Evolutionary conservation across 768 basidiomycete genomes (phyloP), one percentile per base, ranked within the genome.

Genomic region (Ramaria sp.): DNA sequence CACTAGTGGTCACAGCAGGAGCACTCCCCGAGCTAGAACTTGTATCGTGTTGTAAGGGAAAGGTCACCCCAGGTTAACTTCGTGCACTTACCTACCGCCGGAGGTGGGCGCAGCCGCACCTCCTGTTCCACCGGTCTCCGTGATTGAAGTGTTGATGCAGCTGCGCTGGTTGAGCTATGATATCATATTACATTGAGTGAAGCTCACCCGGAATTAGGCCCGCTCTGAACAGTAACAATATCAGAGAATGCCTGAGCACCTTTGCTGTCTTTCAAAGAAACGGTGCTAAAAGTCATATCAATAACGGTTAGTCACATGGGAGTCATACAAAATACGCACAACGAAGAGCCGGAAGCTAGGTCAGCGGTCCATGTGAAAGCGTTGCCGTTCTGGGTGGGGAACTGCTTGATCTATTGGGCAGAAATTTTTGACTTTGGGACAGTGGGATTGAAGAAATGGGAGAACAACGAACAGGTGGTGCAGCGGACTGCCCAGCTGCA

Each of bases 331-430:
- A 69, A 37, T 4, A 9, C 76, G 61, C 62, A 86, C 85, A 84
- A 72, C 33, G 62, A 58, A 15, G 75, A 76, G 22, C 73, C 74
- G 1, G 67, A 46, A 0, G 62, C 59, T 10, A 86, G 62, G 62
- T 83, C 73, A 41, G 79, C 80, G 7, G 34, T 63, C 84, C 84
- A 88, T 5, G 82, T 83, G 58, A 71, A 62, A 45, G 61, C 64
- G 7, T 63, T 77, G 0, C 73, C 78, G 11, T 60, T 61, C 61
- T 78, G 75, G 2, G 67, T 51, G 10, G 76, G 72, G 64, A 86
- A 84, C 19, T 72, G 61, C 68, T 79, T 77, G 51, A 83, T 54
- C 86, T 88, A 52, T 7, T 51, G 37, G 62, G 60, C 42, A 10
- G 47, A 63, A 34, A 33, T 33, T 62, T 20, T 54, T 62, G n/a